These are phyloP conservation scores for Heliosperma pusillum DNA, from an alignment of 148 eudicot genomes.

Conservation along the genomic window DNA sequence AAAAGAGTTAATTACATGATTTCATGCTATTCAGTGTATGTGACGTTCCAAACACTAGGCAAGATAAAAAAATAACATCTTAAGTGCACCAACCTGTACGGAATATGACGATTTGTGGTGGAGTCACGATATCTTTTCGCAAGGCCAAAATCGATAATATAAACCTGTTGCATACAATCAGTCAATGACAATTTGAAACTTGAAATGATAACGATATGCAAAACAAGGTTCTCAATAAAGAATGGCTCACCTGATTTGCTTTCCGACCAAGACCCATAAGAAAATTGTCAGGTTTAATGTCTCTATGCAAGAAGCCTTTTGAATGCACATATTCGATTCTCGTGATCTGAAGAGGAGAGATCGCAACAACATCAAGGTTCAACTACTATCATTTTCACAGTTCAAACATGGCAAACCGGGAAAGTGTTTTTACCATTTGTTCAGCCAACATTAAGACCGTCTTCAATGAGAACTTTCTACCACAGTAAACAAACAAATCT, in stretches of 20 bases:
- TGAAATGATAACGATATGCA: constrained; percentile 29
- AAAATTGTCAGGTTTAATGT: constrained; percentile 97
- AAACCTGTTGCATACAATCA: constrained; percentile 47
- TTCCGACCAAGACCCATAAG: constrained; percentile 98
- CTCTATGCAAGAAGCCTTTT: constrained; percentile 92
- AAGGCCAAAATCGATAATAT: constrained; percentile 94
- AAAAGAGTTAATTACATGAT: constrained; percentile 3
- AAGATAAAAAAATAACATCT: constrained; percentile 4
- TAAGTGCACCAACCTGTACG: constrained; percentile 63
- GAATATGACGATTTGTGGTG: constrained; percentile 85
- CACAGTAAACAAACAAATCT: constrained; percentile 94
- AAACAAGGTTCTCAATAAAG: neutral
- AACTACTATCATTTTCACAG: neutral
- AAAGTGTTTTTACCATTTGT: constrained; percentile 68
- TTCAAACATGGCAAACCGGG: neutral
- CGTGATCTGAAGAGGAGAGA: constrained; percentile 47
- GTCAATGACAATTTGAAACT: neutral
- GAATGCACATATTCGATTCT: constrained; percentile 97
- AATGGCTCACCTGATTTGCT: constrained; percentile 75
- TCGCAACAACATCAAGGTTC: neutral
- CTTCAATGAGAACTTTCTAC: constrained; percentile 83
- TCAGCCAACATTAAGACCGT: constrained; percentile 95
- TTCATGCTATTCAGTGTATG: neutral
- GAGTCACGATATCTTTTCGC: constrained; percentile 98
- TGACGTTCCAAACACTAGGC: neutral